Percentiles rank a stretch among this genome's conserved stretches.
These are phyloP conservation scores for Xenosphaeropsis pyriputrescens DNA, from an alignment of 2,329 filamentous ascomycete genomes.

Conservation along the genomic window DNA sequence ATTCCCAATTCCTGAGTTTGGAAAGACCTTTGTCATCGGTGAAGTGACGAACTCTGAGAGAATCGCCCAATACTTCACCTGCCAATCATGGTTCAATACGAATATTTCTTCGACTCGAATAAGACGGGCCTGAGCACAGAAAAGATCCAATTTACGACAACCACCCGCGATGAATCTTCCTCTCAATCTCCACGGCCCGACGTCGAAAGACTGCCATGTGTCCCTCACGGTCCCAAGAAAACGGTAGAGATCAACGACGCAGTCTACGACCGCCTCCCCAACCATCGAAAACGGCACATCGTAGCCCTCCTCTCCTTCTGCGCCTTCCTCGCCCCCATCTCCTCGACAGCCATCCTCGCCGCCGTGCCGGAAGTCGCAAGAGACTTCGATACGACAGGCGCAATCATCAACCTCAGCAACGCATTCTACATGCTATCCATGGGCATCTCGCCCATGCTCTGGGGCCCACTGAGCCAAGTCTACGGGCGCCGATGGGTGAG, in stretches of 20 bases:
- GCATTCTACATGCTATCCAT: conserved; percentile 63
- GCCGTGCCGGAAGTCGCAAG: conserved; percentile 60
- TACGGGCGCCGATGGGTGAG: conserved; percentile 43
- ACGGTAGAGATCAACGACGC: conserved; percentile 26
- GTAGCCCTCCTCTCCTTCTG: conserved; percentile 59
- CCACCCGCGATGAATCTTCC: no score
- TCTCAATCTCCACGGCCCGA: no score
- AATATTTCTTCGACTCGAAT: no score
- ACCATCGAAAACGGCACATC: conserved; percentile 48
- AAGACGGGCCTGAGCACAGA: no score
- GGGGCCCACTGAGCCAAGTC: conserved; percentile 56
- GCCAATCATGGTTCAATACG: no score
- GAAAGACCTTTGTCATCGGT: no score
- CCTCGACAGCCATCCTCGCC: conserved; percentile 57
- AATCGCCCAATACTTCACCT: no score
- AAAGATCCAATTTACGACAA: no score
- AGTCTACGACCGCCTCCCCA: conserved; percentile 50
- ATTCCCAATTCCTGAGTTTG: no score
- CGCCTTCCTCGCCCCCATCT: conserved; percentile 62
- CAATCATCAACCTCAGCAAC: conserved; percentile 60
- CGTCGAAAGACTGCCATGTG: no score
- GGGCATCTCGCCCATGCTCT: conserved; percentile 55
- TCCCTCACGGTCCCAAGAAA: no score
- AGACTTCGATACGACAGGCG: conserved; percentile 49
- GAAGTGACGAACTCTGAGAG: no score